A percentile compares a stretch with the other conserved stretches of the same genome.
These are phyloP conservation scores for Starmerella ratchasimensis DNA, from an alignment of 805 yeast species.

Conservation along the genomic window DNA sequence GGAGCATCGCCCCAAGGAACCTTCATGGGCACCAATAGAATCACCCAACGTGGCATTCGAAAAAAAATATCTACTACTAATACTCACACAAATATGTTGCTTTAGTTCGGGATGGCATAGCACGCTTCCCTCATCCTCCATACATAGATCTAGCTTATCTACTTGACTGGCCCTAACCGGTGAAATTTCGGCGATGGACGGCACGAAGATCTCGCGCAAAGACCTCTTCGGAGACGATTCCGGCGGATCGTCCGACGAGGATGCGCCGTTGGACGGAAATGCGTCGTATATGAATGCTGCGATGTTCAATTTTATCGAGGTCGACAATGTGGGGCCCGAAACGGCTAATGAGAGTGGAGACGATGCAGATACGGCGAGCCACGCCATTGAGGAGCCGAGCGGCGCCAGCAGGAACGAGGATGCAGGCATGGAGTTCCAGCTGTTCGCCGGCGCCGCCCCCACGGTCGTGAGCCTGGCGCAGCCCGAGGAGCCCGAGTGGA, in stretches of 20 bases:
- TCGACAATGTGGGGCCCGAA: not conserved
- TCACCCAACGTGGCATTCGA: too few relatives aligned
- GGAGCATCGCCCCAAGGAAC: too few relatives aligned
- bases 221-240: conserved; percentile 7
- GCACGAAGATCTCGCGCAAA: conserved; percentile 14
- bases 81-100: too few relatives aligned
- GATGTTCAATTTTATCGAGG: conserved; percentile 2
- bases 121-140: too few relatives aligned
- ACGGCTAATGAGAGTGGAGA: not conserved
- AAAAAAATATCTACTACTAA: too few relatives aligned
- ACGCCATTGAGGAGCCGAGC: not conserved
- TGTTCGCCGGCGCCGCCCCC: conserved; percentile 15
- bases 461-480: conserved; percentile 6
- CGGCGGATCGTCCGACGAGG: not conserved
- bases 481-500: conserved; percentile 1
- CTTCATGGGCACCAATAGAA: too few relatives aligned
- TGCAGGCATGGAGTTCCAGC: conserved; percentile 9
- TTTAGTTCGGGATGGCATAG: too few relatives aligned
- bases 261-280: not conserved
- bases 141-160: too few relatives aligned
- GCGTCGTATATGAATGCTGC: not conserved
- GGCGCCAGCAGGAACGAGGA: not conserved
- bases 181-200: conserved; percentile 6
- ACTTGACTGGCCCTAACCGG: too few relatives aligned
- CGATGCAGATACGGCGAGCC: not conserved